Percentiles rank a stretch among this genome's conserved stretches.
These are phyloP conservation scores for Botrytis hyacinthi DNA, from an alignment of 2,329 filamentous ascomycete species.

Conservation along the genomic window DNA sequence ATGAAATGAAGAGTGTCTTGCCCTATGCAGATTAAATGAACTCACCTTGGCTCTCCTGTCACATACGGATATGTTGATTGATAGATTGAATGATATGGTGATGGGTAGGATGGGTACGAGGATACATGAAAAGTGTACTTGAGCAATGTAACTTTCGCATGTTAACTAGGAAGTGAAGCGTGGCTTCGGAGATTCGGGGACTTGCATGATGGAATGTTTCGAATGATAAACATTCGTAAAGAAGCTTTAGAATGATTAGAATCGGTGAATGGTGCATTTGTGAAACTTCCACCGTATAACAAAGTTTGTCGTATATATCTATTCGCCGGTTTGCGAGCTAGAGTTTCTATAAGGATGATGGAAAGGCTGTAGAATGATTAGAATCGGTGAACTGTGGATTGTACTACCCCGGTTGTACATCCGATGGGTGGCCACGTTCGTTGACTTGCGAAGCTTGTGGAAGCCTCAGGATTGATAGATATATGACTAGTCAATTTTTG, in stretches of 20 bases:
- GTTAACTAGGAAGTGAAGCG: conserved; percentile 2
- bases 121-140: conserved; percentile 1
- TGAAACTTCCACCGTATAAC: background rate
- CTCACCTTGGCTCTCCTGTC: conserved; percentile 1
- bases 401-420: background rate
- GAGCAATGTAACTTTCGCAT: conserved; percentile 7
- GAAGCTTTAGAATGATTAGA: conserved; percentile 16
- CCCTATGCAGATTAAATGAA: conserved; percentile 19
- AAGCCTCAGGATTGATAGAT: background rate
- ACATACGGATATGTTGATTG: background rate
- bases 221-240: background rate
- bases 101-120: background rate
- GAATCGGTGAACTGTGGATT: background rate
- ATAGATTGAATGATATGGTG: background rate
- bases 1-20: conserved; percentile 8
- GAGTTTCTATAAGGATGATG: background rate
- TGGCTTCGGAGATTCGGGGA: conserved; percentile 21
- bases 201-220: conserved; percentile 11
- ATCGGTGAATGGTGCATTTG: conserved; percentile 1
- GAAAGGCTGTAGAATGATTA: background rate
- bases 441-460: background rate
- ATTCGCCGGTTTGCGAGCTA: background rate
- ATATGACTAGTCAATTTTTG: background rate
- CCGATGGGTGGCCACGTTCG: background rate
- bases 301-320: background rate